Evolutionary conservation across 1,284 basidiomycete species (phyloP).

Genomic region (Moesziomyces sp.): DNA sequence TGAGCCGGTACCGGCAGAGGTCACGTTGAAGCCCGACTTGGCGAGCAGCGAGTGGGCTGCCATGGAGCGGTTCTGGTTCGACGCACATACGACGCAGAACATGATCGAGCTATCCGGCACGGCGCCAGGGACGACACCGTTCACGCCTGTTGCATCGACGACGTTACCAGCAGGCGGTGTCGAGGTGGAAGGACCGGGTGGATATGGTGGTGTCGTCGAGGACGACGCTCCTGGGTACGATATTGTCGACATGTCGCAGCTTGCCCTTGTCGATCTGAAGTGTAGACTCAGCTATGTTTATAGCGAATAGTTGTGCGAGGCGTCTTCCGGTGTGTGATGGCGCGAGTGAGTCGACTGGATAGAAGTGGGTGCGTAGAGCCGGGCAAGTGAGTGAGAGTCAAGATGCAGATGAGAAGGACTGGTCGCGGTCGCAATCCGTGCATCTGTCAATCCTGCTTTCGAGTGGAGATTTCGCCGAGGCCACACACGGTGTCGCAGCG

Average conservation of each 20-base stretch:
- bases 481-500: too few relatives aligned
- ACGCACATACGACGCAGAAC: conserved; percentile 98
- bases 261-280: background rate
- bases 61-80: conserved; percentile 99
- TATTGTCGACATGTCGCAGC: conserved; percentile 11
- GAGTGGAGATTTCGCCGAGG: background rate
- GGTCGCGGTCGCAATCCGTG: background rate
- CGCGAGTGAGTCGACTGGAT: too few relatives aligned
- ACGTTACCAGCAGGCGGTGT: background rate
- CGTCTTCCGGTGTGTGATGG: too few relatives aligned
- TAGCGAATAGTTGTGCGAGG: too few relatives aligned
- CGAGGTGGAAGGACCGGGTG: conserved; percentile 2
- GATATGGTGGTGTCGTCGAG: conserved; percentile 4
- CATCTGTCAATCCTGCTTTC: background rate
- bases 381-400: too few relatives aligned
- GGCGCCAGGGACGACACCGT: conserved; percentile 19
- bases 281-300: too few relatives aligned
- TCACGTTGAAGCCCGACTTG: conserved; percentile 86
- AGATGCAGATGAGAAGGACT: background rate
- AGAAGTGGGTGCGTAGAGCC: too few relatives aligned
- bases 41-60: conserved; percentile 92
- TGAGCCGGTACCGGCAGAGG: conserved; percentile 95
- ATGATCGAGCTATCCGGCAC: conserved; percentile 28
- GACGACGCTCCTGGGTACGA: conserved; percentile 26
- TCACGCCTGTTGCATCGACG: conserved; percentile 17